Evolutionary conservation across 1,284 basidiomycete genomes (phyloP), one percentile per base, ranked within the genome.

Genomic region (Lentinus polychrous): DNA sequence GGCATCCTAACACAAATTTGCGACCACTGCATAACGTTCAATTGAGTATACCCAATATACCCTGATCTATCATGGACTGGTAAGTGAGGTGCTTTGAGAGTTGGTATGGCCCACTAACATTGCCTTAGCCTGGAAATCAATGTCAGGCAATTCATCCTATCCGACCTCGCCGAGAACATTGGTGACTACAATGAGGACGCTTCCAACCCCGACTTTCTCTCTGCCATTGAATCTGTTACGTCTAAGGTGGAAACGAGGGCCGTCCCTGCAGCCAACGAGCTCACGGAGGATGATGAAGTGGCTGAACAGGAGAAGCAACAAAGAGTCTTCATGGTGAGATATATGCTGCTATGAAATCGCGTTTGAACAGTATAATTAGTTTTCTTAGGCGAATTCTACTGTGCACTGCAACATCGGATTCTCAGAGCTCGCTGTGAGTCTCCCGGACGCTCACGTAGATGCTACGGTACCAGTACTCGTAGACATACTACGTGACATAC

Each of bases 131-230:
- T 88, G 18, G 85, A 88, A 58, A 65, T 88, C 15, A 86, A 90
- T 66, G 83, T 93, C 48, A 88, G 86, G 57, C 85, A 89, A 60
- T 76, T 79, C 55, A 86, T 94, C 55, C 70, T 95, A 31, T 79
- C 81, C 23, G 87, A 91, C 65, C 78, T 95, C 51, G 91, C 89
- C 2, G 67, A 73, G 24, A 86, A 81, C 60, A 70, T 83, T 49
- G 73, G 74, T 8, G 71, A 74, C 31, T 68, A 67, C 10, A 64
- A 73, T 49, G 70, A 75, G 42, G 74, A 75, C 49, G 48, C 45
- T 2, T 47, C 55, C 0, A 51, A 58, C 10, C 43, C 55, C 3
- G 59, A 59, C 34, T 58, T 76, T 8, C 59, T 67, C 7, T 70
- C 72, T 53, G 74, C 78, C 18, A 73, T 78, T 53, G 71, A 78